Conservation (phyloP, 805 yeast species). For the Pichia exigua region DNA sequence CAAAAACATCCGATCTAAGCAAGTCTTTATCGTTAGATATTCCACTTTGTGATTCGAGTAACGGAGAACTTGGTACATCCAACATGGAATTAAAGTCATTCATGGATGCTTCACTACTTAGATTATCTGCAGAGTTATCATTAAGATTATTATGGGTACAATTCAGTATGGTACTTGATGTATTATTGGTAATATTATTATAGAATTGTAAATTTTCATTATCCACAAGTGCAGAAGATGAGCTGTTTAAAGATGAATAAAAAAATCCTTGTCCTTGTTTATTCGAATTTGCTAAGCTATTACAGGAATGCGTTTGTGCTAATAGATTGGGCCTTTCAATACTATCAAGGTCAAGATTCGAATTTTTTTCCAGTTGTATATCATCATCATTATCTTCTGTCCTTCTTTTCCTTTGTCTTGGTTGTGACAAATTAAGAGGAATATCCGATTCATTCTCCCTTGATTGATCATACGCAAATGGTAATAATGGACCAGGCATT, state of each 20-base stretch:
- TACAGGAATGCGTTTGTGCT: neutral
- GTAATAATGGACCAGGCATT: slow-evolving; percentile 28
- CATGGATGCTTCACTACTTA: neutral
- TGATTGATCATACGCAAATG: slow-evolving; percentile 41
- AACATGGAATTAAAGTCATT: neutral
- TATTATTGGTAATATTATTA: neutral
- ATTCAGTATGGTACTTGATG: slow-evolving; percentile 7
- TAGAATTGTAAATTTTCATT: neutral
- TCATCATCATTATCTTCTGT: neutral
- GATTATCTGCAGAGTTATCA: neutral
- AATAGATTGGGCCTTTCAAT: neutral
- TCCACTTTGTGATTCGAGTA: neutral
- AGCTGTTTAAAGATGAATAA: slow-evolving; percentile 5
- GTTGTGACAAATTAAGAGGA: slow-evolving; percentile 17
- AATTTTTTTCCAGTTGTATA: neutral
- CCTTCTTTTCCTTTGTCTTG: slow-evolving; percentile 11
- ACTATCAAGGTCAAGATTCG: neutral
- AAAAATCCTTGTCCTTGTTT: neutral
- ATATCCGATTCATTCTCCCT: slow-evolving; percentile 20
- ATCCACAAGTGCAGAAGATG: slow-evolving; percentile 3
- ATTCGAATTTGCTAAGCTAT: neutral
- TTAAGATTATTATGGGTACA: neutral
- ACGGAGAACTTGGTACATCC: slow-evolving; percentile 8
- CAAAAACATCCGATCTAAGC: slow-evolving; percentile 4
- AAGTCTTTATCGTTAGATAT: neutral